Percentiles rank a stretch among this genome's conserved stretches.
phyloP scores from a whole-genome alignment of 768 basidiomycete species.

The Leucosporidium yakuticum region DNA sequence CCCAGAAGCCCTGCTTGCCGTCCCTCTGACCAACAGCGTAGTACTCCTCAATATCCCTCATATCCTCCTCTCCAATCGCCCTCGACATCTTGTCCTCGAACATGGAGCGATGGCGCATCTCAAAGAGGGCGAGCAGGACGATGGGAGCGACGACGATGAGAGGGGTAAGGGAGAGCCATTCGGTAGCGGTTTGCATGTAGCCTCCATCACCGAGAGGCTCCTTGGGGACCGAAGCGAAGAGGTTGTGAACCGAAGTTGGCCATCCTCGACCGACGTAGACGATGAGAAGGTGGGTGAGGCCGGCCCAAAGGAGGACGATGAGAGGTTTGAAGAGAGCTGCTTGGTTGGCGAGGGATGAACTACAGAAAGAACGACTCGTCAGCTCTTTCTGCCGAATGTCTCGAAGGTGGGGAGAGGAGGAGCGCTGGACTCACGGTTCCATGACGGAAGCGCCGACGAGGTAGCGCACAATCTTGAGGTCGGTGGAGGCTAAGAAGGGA shows the following conservation, averaged over 20 bases:
- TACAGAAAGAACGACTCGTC: neutral
- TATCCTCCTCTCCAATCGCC: slow-evolving; percentile 30
- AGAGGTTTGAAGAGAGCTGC: slow-evolving; percentile 12
- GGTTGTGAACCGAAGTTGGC: slow-evolving; percentile 20
- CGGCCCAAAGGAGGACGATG: slow-evolving; percentile 9
- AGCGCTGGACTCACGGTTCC: slow-evolving; percentile 24
- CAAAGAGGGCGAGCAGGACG: slow-evolving; percentile 26
- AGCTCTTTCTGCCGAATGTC: neutral
- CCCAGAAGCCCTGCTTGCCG: slow-evolving; percentile 30
- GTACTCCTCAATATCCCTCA: slow-evolving; percentile 24
- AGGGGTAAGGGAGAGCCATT: slow-evolving; percentile 18
- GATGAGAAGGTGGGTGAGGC: slow-evolving; percentile 12
- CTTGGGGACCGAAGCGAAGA: neutral
- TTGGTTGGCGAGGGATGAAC: slow-evolving; percentile 27
- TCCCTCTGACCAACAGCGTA: slow-evolving; percentile 8
- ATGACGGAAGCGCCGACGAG: slow-evolving; percentile 22
- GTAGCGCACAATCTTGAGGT: slow-evolving; percentile 25
- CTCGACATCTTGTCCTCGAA: slow-evolving; percentile 32
- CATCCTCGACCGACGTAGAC: slow-evolving; percentile 13
- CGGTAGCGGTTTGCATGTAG: neutral
- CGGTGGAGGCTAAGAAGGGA: slow-evolving; percentile 8
- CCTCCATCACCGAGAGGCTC: neutral
- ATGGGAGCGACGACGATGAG: slow-evolving; percentile 22
- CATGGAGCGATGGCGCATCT: slow-evolving; percentile 21
- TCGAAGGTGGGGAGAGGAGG: neutral